Base-by-base conservation (phyloP, 2,329 filamentous ascomycete genomes). In the Chalaropsis thielavioides region DNA sequence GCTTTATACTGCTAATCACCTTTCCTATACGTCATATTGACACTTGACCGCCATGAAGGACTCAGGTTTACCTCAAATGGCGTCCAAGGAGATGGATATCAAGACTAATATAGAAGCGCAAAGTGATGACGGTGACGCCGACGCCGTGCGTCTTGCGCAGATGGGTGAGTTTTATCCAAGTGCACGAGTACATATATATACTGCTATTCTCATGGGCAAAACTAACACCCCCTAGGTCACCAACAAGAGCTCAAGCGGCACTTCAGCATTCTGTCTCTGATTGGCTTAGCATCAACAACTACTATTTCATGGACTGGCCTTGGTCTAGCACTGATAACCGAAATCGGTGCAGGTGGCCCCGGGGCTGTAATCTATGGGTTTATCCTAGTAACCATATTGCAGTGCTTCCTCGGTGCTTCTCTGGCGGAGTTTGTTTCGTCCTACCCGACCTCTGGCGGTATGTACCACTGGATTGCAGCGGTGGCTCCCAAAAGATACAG, bases 381-480 rank as follows among this genome's bases (percentile, higher is more conserved):
- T 64, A 76, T 79, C 63, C 72, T 80, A 2, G 76, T 79, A 19
- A 75, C 76, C 0, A 72, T 79, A 41, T 73, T 80, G 43, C 77
- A 79, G 58, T 76, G 73, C 44, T 79, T 79, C 22, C 49, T 65
- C 43, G 77, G 73, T 38, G 73, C 75, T 3, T 78, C 77, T 0
- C 70, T 79, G 22, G 76, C 76, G 8, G 78, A 80, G 68, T 76
- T 80, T 63, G 77, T 79, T 8, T 79, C 76, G 2, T 75, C 76
- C 1, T 79, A 79, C 66, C 78, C 78, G 3, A 78, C 76, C 10
- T 75, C 76, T 62, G 78, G 78, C 24, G 78, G 78, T 54, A 78
- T 79, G 76, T 80, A 80, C 65, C 78, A 79, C 68, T 80, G 78
- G 78, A 77, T 78, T 46, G 77, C 77, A 6, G 76, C 76, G 0